Percentiles rank a stretch among this genome's conserved stretches.
Conservation (phyloP, 257 asterid species). For the Petrea volubilis region DNA sequence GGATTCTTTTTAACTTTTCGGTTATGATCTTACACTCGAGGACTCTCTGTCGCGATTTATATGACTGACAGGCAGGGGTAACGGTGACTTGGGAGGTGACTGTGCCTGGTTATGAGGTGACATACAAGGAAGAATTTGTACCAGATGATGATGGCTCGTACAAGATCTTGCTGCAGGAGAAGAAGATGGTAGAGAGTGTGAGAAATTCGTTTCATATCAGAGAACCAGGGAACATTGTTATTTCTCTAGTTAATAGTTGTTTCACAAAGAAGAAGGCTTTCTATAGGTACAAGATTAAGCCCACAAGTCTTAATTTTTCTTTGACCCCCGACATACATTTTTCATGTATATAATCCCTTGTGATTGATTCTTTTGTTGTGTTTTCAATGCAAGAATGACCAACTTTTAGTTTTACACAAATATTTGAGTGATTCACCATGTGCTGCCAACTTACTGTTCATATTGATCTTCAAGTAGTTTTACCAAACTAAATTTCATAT, state of each 20-base stretch:
- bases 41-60: neutral
- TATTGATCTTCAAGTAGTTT: too few species aligned
- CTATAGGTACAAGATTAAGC: constrained; percentile 66
- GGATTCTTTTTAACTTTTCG: too few species aligned
- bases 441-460: neutral
- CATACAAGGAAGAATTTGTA: constrained; percentile 70
- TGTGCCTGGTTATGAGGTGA: constrained; percentile 67
- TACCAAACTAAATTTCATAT: too few species aligned
- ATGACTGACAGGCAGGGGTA: constrained; percentile 49
- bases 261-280: constrained; percentile 65
- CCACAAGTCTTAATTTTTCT: constrained; percentile 54
- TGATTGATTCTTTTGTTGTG: neutral
- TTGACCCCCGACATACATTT: neutral
- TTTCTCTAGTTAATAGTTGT: constrained; percentile 55
- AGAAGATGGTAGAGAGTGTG: constrained; percentile 45
- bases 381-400: neutral
- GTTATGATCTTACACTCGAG: too few species aligned
- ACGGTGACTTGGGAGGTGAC: constrained; percentile 73
- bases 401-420: neutral
- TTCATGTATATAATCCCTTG: neutral
- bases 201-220: constrained; percentile 73
- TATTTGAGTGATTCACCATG: neutral
- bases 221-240: constrained; percentile 74
- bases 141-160: constrained; percentile 90
- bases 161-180: constrained; percentile 71